Base-by-base conservation (phyloP, 306 rosid genomes). In the Medicago lupulina region DNA sequence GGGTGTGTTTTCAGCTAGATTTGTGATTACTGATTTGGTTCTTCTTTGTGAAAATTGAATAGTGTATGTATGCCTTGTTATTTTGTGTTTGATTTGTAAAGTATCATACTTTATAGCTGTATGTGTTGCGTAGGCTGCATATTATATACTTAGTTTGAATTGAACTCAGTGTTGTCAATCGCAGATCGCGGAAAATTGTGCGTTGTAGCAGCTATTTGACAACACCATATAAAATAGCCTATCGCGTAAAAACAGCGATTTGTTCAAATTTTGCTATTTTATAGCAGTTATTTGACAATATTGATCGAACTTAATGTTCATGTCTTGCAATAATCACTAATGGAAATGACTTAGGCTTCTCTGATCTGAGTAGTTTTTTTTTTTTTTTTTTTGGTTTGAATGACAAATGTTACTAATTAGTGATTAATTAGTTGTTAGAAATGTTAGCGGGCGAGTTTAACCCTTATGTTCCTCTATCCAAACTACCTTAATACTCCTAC, bases 341-440 rank as follows among this genome's bases (percentile, higher is more conserved):
- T 81, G 65, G 65, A 39, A 75, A 15, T 69, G 73, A 58, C 28
- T 79, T 79, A 28, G 41, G 50, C 62, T 80, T 73, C 61, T 62
- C 19, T 80, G 55, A 83, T 67, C 71, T 15, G 49, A 68, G 76
- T 66, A 8, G 43, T 76, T 73, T 2, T 38, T 61, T 74, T 53
- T 53, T 18, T 21, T 44, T 46, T 76, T 73, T 2, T 38, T 61
- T 74, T 53, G 47, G 23, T 21, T 44, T 46, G 12, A 31, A 31
- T 14, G 19, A 61, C 19, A 25, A 12, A 28, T 31, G 4, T n/a
- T 61, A 14, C 6, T 14, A 8, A 31, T 14, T 28, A 25, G 4
- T 59, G 2, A 21, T 21, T 21, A 21, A 21, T 21, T 23, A 23
- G 28, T 23, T 13, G 10, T 28, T 60, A 28, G 41, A 21, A 18